Percentiles rank a stretch among this genome's conserved stretches.
Conservation (phyloP, 163 green algal species). For the Prototheca wickerhamii region DNA sequence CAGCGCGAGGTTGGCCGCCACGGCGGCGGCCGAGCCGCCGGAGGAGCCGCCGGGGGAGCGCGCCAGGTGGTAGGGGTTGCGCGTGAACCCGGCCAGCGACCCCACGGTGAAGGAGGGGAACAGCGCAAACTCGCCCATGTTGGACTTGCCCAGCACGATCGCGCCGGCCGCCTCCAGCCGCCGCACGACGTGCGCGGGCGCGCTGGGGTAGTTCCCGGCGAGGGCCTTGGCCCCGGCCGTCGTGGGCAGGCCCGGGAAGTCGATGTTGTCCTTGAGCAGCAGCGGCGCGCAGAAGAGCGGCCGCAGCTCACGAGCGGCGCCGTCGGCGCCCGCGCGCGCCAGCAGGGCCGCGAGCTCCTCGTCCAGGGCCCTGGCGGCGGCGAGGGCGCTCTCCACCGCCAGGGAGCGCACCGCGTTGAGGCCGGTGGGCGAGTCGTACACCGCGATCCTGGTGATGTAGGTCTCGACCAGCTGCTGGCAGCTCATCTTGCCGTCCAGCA, state of each 20-base stretch:
- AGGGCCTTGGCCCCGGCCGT: conserved; percentile 21
- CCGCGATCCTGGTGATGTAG: conserved; percentile 13
- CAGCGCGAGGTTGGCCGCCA: conserved; percentile 67
- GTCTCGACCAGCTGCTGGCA: conserved; percentile 25
- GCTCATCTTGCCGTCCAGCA: conserved; percentile 31
- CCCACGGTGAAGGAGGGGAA: conserved; percentile 21
- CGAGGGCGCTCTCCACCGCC: neutral
- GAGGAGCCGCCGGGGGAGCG: conserved; percentile 60
- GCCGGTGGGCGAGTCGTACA: conserved; percentile 4
- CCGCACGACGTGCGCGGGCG: conserved; percentile 11
- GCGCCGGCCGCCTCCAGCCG: conserved; percentile 24
- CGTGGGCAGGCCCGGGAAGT: conserved; percentile 24
- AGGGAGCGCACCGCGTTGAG: conserved; percentile 18
- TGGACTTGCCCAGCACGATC: conserved; percentile 34
- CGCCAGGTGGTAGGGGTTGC: conserved; percentile 36
- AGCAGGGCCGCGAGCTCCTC: conserved; percentile 3
- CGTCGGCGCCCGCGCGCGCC: neutral
- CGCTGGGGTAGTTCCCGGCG: conserved; percentile 18
- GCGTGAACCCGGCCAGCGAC: conserved; percentile 22
- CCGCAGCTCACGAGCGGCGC: conserved; percentile 1
- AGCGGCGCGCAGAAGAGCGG: conserved; percentile 35
- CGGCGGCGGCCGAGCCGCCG: conserved; percentile 88
- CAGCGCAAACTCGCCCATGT: conserved; percentile 48
- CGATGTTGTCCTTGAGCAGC: conserved; percentile 48
- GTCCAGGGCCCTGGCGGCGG: conserved; percentile 12